Conservation (phyloP, 495 filamentous ascomycete species). For the Cercophora samala region DNA sequence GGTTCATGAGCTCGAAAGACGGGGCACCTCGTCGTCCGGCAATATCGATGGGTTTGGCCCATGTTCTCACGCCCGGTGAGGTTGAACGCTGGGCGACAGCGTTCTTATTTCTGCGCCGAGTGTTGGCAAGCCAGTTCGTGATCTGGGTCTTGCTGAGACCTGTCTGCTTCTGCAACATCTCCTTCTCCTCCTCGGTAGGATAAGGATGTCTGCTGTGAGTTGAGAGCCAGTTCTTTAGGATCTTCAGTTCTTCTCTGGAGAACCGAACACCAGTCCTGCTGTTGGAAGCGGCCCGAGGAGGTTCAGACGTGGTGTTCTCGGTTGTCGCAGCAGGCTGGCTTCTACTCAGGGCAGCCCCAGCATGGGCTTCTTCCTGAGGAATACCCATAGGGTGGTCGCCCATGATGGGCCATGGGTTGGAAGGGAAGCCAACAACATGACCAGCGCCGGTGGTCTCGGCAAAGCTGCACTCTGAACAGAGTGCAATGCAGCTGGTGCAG, state of each 20-base stretch:
- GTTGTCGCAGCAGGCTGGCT: conserved; percentile 31
- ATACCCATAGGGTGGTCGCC: conserved; percentile 44
- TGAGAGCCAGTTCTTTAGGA: conserved; percentile 74
- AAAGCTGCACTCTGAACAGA: conserved; percentile 72
- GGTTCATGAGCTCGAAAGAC: conserved; percentile 65
- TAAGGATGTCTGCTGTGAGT: conserved; percentile 75
- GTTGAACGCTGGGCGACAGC: conserved; percentile 52
- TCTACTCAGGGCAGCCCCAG: conserved; percentile 31
- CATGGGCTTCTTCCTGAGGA: conserved; percentile 46
- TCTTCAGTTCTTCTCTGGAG: conserved; percentile 66
- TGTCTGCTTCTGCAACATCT: conserved; percentile 65
- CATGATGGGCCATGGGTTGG: conserved; percentile 46
- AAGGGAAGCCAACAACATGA: conserved; percentile 29
- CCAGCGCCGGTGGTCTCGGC: conserved; percentile 27
- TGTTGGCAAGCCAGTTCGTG: conserved; percentile 84
- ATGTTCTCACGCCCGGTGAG: conserved; percentile 53
- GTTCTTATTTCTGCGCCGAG: conserved; percentile 71
- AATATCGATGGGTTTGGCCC: conserved; percentile 66
- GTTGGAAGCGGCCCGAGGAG: conserved; percentile 35
- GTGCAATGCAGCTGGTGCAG: conserved; percentile 75
- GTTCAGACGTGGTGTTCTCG: conserved; percentile 28
- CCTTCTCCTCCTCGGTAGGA: conserved; percentile 76
- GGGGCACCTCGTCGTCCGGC: conserved; percentile 47
- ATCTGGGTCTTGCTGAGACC: conserved; percentile 75
- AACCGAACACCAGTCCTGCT: conserved; percentile 59